Evolutionary conservation across 1,284 basidiomycete genomes (phyloP), one percentile per base, ranked within the genome.

Genomic region (Athelia psychrophila): DNA sequence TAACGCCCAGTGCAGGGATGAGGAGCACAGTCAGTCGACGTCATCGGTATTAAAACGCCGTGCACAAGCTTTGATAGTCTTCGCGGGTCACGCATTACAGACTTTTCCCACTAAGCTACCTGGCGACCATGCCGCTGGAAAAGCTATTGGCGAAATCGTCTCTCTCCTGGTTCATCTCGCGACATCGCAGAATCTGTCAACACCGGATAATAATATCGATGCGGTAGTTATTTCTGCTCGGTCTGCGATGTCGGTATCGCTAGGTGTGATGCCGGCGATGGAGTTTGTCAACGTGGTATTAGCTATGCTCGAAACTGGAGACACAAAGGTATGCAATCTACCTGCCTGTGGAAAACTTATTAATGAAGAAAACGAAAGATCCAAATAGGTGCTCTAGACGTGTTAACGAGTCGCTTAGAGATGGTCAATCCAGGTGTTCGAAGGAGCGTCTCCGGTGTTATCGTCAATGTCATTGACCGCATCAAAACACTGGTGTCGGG

Each of bases 381-480:
- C 20, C 80, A 85, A 63, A 61, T 65, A 5, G 86, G 80, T 33
- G 83, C 83, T n/a, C 70, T 92, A 25, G 76, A 79, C 35, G 73
- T 94, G 3, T 68, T 95, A 20, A 73, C 78, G 6, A 78, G 84
- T 36, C 81, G 91, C 23, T 69, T 95, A 1, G 75, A 80, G 0
- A 72, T 80, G 16, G 76, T 95, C 51, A 74, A 83, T 4, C 70
- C 78, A 13, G 73, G 76, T n/a, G 70, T 81, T 27, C 81, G 93
- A 20, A 68, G 71, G 46, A 73, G 74, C 23, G 72, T 82, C 36
- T 75, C 78, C 2, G 54, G 76, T 15, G 74, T 68, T 2, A 68
- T 89, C 40, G 64, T 72, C 33, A 72, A 76, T 40, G 81, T 91
- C 44, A 66, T 85, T 22, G 70, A 72, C 3, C 66, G 66, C 20